These are phyloP conservation scores for Chondrus crispus DNA, from an alignment of 23 red algal species.

Conservation along the genomic window DNA sequence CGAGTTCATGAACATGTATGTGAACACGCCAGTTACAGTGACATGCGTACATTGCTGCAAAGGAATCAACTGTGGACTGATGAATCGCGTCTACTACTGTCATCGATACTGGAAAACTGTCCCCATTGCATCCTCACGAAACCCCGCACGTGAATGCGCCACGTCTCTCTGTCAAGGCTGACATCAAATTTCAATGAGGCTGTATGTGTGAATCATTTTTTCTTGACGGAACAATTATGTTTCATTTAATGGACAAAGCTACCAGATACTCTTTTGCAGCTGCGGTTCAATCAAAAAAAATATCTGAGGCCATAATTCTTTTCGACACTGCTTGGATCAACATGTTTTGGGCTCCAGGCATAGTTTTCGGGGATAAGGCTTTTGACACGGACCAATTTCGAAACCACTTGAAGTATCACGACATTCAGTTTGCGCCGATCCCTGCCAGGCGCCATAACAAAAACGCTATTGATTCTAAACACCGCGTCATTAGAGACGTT, in stretches of 20 bases:
- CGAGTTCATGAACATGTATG: conserved; percentile 7
- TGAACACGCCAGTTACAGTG: neutral
- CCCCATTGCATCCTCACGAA: neutral
- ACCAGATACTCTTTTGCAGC: too few relatives aligned
- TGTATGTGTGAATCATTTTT: conserved; percentile 6
- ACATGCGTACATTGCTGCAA: neutral
- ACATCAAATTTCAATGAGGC: neutral
- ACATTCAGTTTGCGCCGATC: neutral
- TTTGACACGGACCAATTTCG: neutral
- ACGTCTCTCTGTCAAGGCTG: neutral
- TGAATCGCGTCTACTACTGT: neutral
- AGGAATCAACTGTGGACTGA: neutral
- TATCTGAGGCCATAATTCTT: neutral
- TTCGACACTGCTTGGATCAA: neutral
- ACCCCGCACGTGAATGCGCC: neutral
- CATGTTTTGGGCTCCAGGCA: neutral
- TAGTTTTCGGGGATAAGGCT: neutral
- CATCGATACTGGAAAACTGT: neutral
- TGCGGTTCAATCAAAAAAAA: too few relatives aligned
- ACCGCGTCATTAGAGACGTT: neutral
- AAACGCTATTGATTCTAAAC: neutral
- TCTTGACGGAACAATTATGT: neutral
- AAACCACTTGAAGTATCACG: neutral
- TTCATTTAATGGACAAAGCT: too few relatives aligned
- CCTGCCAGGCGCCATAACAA: neutral